Conservation (phyloP, 1,139 yeast genomes). For the Neolecta irregularis region DNA sequence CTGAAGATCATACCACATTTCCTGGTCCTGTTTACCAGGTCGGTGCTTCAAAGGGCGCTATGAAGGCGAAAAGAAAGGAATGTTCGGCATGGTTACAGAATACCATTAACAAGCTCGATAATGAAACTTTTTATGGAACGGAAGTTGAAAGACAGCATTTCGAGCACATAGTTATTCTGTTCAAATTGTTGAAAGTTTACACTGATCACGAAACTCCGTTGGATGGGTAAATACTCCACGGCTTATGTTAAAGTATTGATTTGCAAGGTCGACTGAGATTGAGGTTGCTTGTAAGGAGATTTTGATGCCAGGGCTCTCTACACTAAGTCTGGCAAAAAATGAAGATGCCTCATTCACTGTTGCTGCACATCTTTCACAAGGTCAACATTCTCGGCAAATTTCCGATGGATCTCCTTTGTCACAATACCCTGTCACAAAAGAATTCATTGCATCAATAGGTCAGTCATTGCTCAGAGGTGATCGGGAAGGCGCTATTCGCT, state of each 20-base stretch:
- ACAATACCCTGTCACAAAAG: conserved; percentile 2
- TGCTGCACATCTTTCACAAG: conserved; percentile 19
- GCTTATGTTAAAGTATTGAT: no score
- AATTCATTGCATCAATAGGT: conserved; percentile 8
- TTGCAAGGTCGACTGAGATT: no score
- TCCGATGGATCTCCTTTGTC: conserved; percentile 4
- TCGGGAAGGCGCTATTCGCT: conserved; percentile 47
- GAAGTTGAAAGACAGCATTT: no score
- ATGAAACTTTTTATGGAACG: no score
- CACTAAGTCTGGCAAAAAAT: conserved; percentile 29
- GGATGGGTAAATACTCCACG: no score
- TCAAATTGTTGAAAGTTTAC: no score
- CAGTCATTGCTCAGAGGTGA: conserved; percentile 38
- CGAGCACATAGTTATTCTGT: no score
- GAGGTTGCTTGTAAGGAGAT: no score
- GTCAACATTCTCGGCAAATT: conserved; percentile 4
- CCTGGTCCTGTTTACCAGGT: conserved; percentile 3
- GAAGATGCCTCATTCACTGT: conserved; percentile 17
- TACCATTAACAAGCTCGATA: no score
- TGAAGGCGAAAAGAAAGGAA: conserved; percentile 1
- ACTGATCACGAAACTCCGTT: no score
- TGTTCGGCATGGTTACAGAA: no score
- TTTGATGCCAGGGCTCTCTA: no score
- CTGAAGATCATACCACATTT: background rate
- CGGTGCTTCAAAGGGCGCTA: conserved; percentile 1